Evolutionary conservation across 2,329 filamentous ascomycete genomes (phyloP), one percentile per base, ranked within the genome.

Genomic region (Alternaria sp.): DNA sequence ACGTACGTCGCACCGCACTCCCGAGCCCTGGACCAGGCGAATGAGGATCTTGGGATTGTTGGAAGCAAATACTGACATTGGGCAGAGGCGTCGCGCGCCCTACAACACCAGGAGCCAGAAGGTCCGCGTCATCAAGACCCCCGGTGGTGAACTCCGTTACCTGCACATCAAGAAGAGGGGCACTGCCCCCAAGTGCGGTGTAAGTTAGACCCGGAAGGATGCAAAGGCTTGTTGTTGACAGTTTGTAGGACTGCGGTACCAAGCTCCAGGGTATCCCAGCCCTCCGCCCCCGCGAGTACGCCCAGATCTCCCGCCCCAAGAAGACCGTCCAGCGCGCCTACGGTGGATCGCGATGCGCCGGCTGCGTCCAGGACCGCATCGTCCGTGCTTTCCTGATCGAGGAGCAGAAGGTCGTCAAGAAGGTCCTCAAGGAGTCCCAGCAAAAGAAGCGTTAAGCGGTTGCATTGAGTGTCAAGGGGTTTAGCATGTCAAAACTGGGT

Each of bases 361-460:
- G 93, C 89, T 99, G 96, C 85, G 96, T 99, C 77, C 94, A 95
- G 85, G 96, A 99, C 88, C 92, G 96, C 79, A 93, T 99, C 77
- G 93, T 97, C 77, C 93, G 96, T 78, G 96, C 96, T 72, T 99
- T 99, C 91, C 87, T 99, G 84, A 98, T 99, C 75, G 96, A 99
- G 89, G 96, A 99, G 90, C 96, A 99, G 89, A 99, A 99, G 93
- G 98, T 99, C 80, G 96, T 99, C 86, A 99, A 99, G 93, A 99
- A 99, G 93, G 96, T 99, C 80, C 90, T 98, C 83, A 97, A 97
- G 92, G 95, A 98, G 89, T 89, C 88, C 70, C 93, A 97, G 87
- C 91, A 93, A 88, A 91, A 92, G 83, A 89, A 87, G 80, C 79
- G 78, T 69, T 83, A 80, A 78, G 73, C 61, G 70, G 63, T 62